Conservation (phyloP, 2,329 filamentous ascomycete genomes). For the Colletotrichum gigasporum region DNA sequence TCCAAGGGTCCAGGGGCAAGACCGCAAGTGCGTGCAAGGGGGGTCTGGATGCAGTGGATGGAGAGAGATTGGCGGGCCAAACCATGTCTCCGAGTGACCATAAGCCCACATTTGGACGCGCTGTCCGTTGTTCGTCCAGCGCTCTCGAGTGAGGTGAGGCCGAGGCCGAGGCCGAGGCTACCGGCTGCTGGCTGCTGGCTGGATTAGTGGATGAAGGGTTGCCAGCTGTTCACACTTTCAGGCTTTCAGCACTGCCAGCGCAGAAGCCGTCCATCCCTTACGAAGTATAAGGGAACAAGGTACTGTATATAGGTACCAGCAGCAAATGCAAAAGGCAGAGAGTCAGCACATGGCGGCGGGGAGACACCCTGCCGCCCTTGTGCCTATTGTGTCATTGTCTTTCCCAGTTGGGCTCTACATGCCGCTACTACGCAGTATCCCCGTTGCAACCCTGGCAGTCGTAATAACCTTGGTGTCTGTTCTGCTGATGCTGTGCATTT, state of each 20-base stretch:
- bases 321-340: neutral
- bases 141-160: neutral
- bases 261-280: neutral
- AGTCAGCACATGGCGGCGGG: conserved; percentile 3
- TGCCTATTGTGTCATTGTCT: conserved; percentile 10
- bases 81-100: neutral
- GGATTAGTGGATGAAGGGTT: too few relatives aligned
- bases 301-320: too few relatives aligned
- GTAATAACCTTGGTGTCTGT: neutral
- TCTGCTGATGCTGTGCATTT: neutral
- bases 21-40: too few relatives aligned
- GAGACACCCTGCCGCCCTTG: neutral
- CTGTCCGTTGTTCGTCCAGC: too few relatives aligned
- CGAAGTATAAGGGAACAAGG: too few relatives aligned
- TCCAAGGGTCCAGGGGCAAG: conserved; percentile 12
- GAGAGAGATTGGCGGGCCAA: neutral
- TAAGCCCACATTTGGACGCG: neutral
- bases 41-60: too few relatives aligned
- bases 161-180: too few relatives aligned
- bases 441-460: neutral
- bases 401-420: conserved; percentile 2
- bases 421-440: neutral
- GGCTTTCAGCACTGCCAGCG: conserved; percentile 9
- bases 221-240: neutral
- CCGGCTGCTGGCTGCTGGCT: too few relatives aligned